Conservation (phyloP, 805 yeast species). For the Pichia gijzeniarum region DNA sequence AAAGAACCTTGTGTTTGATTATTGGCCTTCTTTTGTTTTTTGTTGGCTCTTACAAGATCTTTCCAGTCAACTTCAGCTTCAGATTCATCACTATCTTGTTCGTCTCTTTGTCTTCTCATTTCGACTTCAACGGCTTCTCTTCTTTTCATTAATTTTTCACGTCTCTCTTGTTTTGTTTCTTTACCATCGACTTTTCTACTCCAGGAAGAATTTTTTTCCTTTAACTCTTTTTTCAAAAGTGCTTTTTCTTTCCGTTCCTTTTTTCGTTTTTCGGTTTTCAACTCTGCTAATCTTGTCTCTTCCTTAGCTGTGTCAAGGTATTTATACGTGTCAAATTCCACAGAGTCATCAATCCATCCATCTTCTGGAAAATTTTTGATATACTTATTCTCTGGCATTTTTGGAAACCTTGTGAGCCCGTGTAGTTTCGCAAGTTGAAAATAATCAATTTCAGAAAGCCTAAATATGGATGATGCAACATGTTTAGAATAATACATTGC, state of each 20-base stretch:
- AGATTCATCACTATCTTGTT: slow-evolving; percentile 33
- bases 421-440: slow-evolving; percentile 66
- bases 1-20: slow-evolving; percentile 49
- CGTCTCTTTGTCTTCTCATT: slow-evolving; percentile 36
- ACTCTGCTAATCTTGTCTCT: slow-evolving; percentile 47
- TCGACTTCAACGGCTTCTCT: slow-evolving; percentile 61
- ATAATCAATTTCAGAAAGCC: slow-evolving; percentile 66
- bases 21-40: slow-evolving; percentile 43
- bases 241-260: slow-evolving; percentile 34
- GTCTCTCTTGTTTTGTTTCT: slow-evolving; percentile 55
- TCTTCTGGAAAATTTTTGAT: slow-evolving; percentile 52
- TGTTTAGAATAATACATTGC: slow-evolving; percentile 83
- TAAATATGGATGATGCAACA: slow-evolving; percentile 78
- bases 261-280: slow-evolving; percentile 40
- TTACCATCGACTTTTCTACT: slow-evolving; percentile 60
- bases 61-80: slow-evolving; percentile 79
- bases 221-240: slow-evolving; percentile 37
- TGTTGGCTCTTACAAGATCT: slow-evolving; percentile 60
- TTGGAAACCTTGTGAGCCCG: slow-evolving; percentile 78
- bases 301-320: slow-evolving; percentile 67
- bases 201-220: slow-evolving; percentile 67
- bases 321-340: slow-evolving; percentile 62
- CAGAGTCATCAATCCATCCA: slow-evolving; percentile 62
- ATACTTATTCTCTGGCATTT: slow-evolving; percentile 82
- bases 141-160: slow-evolving; percentile 60